phyloP scores from a whole-genome alignment of 179 eudicot species.

The Silene noctiflora region DNA sequence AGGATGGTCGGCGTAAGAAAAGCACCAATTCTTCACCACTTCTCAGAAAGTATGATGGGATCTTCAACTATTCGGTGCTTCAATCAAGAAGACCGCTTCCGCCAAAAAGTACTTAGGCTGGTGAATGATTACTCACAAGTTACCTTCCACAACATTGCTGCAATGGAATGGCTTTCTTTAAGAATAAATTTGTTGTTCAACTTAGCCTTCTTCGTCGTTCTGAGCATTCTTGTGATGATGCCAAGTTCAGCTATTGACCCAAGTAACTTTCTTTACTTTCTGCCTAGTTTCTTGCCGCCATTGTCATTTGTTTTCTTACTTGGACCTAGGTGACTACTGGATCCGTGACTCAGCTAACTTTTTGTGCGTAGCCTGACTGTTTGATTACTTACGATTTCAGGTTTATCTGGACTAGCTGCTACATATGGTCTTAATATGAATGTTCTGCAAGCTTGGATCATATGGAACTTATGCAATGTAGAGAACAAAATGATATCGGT shows the following conservation, averaged over 20 bases:
- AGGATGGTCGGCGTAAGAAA: constrained; percentile 74
- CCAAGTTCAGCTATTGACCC: constrained; percentile 78
- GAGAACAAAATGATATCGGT: constrained; percentile 93
- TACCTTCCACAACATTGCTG: constrained; percentile 70
- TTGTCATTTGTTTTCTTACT: no score
- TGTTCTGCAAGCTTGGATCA: constrained; percentile 83
- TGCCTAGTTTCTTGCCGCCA: not conserved
- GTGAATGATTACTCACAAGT: constrained; percentile 75
- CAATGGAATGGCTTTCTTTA: constrained; percentile 91
- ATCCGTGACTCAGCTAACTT: no score
- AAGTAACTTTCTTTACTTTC: constrained; percentile 44
- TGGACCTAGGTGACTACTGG: no score
- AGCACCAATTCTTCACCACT: constrained; percentile 80
- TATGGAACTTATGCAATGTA: constrained; percentile 89
- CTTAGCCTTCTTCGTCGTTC: constrained; percentile 66
- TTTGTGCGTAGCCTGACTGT: not conserved
- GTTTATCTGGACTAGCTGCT: constrained; percentile 80
- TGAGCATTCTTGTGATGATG: constrained; percentile 62
- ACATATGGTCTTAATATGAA: constrained; percentile 78
- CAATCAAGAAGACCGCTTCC: constrained; percentile 64
- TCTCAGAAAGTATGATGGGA: constrained; percentile 72
- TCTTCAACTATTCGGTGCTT: constrained; percentile 74
- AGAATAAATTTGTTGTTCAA: constrained; percentile 78
- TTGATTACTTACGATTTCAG: constrained; percentile 30
- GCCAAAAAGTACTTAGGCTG: constrained; percentile 37